phyloP scores from a whole-genome alignment of 2,329 filamentous ascomycete genomes.

The Penicillium aurantiogriseum region DNA sequence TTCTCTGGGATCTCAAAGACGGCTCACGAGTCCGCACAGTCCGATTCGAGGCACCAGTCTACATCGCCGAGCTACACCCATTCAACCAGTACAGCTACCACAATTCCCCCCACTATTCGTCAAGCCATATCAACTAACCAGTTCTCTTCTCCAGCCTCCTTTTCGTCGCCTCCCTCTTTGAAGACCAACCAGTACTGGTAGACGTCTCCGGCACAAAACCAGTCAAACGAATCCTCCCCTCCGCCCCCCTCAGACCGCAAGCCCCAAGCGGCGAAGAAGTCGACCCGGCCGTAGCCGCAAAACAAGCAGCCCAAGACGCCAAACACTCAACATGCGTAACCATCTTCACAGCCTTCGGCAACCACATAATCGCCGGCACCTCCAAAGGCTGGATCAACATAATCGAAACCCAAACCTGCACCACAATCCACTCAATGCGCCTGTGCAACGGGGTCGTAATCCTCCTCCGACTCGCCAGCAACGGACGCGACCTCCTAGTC shows the following conservation, averaged over 20 bases:
- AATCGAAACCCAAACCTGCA: conserved; percentile 75
- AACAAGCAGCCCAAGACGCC: conserved; percentile 84
- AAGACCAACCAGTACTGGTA: conserved; percentile 86
- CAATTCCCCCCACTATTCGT: neutral
- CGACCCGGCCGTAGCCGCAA: conserved; percentile 61
- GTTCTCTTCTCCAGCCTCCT: conserved; percentile 58
- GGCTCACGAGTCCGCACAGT: conserved; percentile 74
- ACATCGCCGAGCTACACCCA: conserved; percentile 93
- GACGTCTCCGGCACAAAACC: conserved; percentile 70
- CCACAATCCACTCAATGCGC: conserved; percentile 85
- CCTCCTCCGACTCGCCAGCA: conserved; percentile 76
- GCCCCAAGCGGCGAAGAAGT: conserved; percentile 65
- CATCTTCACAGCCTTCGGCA: conserved; percentile 79
- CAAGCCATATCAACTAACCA: neutral
- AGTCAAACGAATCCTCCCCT: conserved; percentile 74
- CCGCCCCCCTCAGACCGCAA: conserved; percentile 72
- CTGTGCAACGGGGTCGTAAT: conserved; percentile 86
- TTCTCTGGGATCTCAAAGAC: conserved; percentile 86
- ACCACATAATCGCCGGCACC: conserved; percentile 88
- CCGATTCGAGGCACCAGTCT: conserved; percentile 88
- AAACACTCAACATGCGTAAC: conserved; percentile 94
- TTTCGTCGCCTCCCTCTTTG: conserved; percentile 89
- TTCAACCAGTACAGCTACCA: conserved; percentile 71
- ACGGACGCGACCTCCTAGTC: conserved; percentile 82
- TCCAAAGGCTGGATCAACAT: conserved; percentile 97